Evolutionary conservation across 116 monocot species (phyloP), one percentile per base, ranked within the genome.

Genomic region (Cymodocea nodosa): DNA sequence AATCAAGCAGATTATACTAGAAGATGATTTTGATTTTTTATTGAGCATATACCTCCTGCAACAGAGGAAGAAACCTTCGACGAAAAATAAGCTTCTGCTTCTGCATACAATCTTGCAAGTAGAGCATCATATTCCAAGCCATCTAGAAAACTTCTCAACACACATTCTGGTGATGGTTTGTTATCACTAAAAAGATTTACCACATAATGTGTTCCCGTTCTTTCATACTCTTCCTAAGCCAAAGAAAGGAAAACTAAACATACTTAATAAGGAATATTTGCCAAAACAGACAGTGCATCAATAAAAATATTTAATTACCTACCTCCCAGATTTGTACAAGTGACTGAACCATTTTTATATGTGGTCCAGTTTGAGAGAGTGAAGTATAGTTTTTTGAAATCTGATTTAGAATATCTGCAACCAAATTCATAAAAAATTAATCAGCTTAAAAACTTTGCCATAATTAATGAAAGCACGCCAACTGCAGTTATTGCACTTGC

Each of bases 321-420:
- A 90, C 97, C 85, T 91, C 92, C 97, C 97, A 97, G 73, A 97
- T 91, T 65, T 85, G 82, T 57, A 97, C 24, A 22, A 97, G 89
- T 44, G 97, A 97, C 68, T 87, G 92, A 81, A 97, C 97, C 92
- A 97, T 88, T 78, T 84, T 97, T 39, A 73, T 64, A 25, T 82
- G 85, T 2, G 80, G 65, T 18, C 68, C 67, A 73, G 79, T 73
- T 72, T 97, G 92, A 70, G 97, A 97, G 71, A 97, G 77, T 67
- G 97, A 84, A 15, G 88, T 76, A 54, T 89, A 86, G 63, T 84
- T 76, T 77, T 86, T 97, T 70, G 65, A 67, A 68, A 76, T 87
- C 76, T 97, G 78, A 54, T 97, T 97, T 49, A 85, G 69, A 49
- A 91, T 97, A 70, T 85, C 97, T 97, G 80, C 73, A 77, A 68